Percentiles rank a stretch among this genome's conserved stretches.
These are phyloP conservation scores for Beta macrorhiza DNA, from an alignment of 179 eudicot species.

Conservation along the genomic window DNA sequence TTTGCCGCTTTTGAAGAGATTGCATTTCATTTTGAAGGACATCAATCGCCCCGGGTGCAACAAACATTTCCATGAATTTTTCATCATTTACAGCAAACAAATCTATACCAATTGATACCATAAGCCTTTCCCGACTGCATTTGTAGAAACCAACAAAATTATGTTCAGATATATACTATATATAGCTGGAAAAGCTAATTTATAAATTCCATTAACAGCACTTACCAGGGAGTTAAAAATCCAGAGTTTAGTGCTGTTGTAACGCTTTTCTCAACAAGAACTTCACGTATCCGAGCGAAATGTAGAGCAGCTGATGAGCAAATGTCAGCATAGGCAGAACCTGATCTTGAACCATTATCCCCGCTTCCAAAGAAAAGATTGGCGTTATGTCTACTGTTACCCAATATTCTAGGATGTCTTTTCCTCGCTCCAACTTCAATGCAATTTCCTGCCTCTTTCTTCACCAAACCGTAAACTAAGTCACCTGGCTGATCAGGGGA, in stretches of 20 bases:
- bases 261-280: slow-evolving; percentile 85
- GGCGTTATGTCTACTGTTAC: slow-evolving; percentile 51
- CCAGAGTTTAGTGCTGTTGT: slow-evolving; percentile 85
- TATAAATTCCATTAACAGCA: neutral
- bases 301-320: slow-evolving; percentile 87
- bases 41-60: slow-evolving; percentile 92
- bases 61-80: slow-evolving; percentile 98
- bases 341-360: slow-evolving; percentile 49
- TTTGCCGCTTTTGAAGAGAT: slow-evolving; percentile 89
- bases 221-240: slow-evolving; percentile 90
- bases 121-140: slow-evolving; percentile 73
- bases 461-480: slow-evolving; percentile 52
- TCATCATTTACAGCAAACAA: slow-evolving; percentile 87
- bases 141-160: neutral
- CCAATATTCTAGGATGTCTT: slow-evolving; percentile 60
- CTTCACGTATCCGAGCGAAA: slow-evolving; percentile 93
- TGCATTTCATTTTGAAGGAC: slow-evolving; percentile 65
- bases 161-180: neutral
- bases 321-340: slow-evolving; percentile 81
- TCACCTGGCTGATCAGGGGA: slow-evolving; percentile 93
- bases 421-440: slow-evolving; percentile 80
- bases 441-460: slow-evolving; percentile 74
- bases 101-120: slow-evolving; percentile 81
- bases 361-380: slow-evolving; percentile 48
- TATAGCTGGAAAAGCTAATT: neutral